Conservation (phyloP, 176 grass and related monocot species). For the Cocos nucifera region DNA sequence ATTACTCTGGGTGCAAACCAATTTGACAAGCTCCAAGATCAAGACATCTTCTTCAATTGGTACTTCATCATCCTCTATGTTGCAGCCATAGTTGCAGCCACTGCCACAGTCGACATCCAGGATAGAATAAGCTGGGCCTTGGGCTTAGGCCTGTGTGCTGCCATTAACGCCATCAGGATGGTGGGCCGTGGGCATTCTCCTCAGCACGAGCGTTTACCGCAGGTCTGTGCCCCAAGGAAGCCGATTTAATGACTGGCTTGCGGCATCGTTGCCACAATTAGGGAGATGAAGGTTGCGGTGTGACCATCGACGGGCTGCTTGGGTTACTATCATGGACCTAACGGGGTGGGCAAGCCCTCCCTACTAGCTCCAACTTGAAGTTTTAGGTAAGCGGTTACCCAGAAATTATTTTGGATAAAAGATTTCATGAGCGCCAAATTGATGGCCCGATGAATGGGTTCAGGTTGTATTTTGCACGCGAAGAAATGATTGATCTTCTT, state of each 20-base stretch:
- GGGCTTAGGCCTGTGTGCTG: constrained; percentile 33
- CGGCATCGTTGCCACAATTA: constrained; percentile 38
- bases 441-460: too few relatives aligned
- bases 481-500: too few relatives aligned
- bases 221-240: constrained; percentile 31
- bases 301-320: background rate
- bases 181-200: constrained; percentile 33
- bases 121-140: constrained; percentile 48
- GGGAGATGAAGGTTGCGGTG: too few relatives aligned
- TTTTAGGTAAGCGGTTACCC: constrained; percentile 71
- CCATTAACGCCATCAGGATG: constrained; percentile 22
- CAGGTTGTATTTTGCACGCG: too few relatives aligned
- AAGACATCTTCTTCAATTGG: constrained; percentile 71
- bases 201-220: constrained; percentile 38
- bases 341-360: background rate
- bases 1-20: constrained; percentile 65
- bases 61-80: too few relatives aligned
- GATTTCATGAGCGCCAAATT: background rate
- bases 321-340: constrained; percentile 28
- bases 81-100: constrained; percentile 30
- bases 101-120: constrained; percentile 58
- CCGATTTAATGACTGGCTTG: constrained; percentile 49
- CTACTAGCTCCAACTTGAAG: constrained; percentile 23
- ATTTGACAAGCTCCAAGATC: too few relatives aligned
- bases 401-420: too few relatives aligned